Base-by-base conservation (phyloP, 805 yeast species). In the Helenozyma baotianmanensis region DNA sequence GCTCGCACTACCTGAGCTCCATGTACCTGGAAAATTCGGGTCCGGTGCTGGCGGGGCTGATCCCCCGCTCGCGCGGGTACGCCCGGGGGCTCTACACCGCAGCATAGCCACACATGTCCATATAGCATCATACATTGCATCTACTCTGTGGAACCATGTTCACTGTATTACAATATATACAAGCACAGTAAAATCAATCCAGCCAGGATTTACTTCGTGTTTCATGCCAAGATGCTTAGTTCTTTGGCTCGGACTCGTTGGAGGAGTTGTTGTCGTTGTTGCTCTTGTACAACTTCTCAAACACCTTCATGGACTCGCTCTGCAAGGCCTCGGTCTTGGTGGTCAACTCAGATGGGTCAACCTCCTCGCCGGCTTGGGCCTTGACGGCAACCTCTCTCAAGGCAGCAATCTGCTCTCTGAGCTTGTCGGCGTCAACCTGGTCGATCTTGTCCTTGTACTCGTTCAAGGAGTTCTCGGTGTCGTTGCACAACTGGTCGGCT, bases 271-370 rank as follows among this genome's bases (percentile, higher is more conserved):
- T 41, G 39, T 31, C 42, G 41, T 42, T 42, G 52, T 50, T 48
- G 45, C 32, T 41, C 38, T 53, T 51, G 56, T 46, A 46, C 56
- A 79, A 65, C 71, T 82, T 78, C 65, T 80, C 86, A 57, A 84
- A 82, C 48, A 83, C 73, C 62, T 80, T 79, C 69, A 84, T 72
- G 12, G 90, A 78, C 50, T 81, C 73, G 53, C 68, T 76, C 68
- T 83, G 89, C 60, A 83, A 69, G 54, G 78, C 84, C 45, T 81
- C 87, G 48, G 85, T 77, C 73, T 78, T 75, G 49, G 76, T 65
- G 74, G 81, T 81, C 62, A 84, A 71, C 49, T 71, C 76, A 49
- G 75, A 70, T 41, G 76, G 64, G 51, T 75, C 72, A 47, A 78
- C 80, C 59, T 74, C 81, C 43, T 72, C 72, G 56, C 80, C 78